Evolutionary conservation across 371 early-diverging fungal species (phyloP).

Genomic region (Mortierella sp.): DNA sequence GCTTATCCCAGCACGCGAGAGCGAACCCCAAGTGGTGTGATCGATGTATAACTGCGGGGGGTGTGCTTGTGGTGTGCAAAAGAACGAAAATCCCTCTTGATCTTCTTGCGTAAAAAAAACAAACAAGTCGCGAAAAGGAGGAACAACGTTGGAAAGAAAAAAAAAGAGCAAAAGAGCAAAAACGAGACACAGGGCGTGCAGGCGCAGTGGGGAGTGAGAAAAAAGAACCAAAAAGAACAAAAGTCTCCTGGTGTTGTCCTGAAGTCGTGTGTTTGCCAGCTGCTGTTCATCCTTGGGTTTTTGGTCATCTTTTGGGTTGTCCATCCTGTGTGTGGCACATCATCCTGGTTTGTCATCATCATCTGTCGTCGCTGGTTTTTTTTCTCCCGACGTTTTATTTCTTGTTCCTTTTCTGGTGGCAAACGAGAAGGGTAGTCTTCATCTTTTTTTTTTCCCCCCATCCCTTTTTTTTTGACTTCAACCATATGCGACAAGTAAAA

Average conservation of each 20-base stretch:
- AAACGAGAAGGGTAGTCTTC: background rate
- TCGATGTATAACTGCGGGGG: background rate
- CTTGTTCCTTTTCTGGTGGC: background rate
- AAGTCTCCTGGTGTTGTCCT: background rate
- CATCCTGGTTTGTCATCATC: conserved; percentile 1
- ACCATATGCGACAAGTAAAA: background rate
- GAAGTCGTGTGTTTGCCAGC: too few species aligned
- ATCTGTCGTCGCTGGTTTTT: background rate
- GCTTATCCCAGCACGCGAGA: conserved; percentile 9
- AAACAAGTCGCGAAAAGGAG: background rate
- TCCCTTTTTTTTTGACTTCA: background rate
- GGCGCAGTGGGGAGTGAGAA: too few species aligned
- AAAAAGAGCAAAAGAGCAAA: background rate
- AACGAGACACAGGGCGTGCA: too few species aligned
- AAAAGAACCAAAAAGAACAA: background rate
- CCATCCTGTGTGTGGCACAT: background rate
- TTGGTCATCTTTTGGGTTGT: background rate
- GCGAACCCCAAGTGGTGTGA: background rate
- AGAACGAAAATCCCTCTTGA: background rate
- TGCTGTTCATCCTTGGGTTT: background rate
- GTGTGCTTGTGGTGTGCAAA: background rate
- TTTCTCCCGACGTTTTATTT: background rate
- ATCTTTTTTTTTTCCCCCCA: background rate
- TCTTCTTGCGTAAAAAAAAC: background rate
- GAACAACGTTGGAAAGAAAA: background rate